Evolutionary conservation across 371 early-diverging fungal genomes (phyloP), one percentile per base, ranked within the genome.

Genomic region (Batkoa obscura): DNA sequence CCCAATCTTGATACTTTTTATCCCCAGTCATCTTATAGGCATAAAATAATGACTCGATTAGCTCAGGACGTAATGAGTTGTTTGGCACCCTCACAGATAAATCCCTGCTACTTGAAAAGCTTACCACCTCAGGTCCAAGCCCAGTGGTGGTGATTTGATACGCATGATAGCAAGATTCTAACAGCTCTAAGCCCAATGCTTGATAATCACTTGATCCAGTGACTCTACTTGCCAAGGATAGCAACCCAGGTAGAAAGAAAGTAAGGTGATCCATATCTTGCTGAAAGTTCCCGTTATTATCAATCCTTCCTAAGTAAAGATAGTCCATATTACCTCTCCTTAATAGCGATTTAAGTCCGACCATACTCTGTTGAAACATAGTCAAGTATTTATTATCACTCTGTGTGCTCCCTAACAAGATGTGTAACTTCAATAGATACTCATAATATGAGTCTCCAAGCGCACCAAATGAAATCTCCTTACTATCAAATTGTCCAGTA

Each of bases 241-340:
- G 67, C 32, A 78, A 76, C 1, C 90, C 94, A 10, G 88, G 89
- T 33, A 86, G 69, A 67, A 94, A 95, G 66, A 93, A 95, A 3
- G 87, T 87, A 34, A 92, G 74, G 64, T 94, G 94, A 58, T 91
- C 90, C 89, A 91, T 88, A 57, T 84, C 84, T 9, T 80, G 73
- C 17, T 67, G 66, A 2, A 72, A 43, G 1, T 8, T 5, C 4
- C 60, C 56, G 9, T 17, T 10, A 8, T 71, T 71, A 1, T 64
- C 50, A 30, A 41, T 41, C 32, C 30, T 3, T 2, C 53, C 53
- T 23, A 90, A 70, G 59, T 74, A 88, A 17, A 79, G 64, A 3
- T 79, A 64, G 4, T 74, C 59, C 49, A 74, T 71, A 34, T 34
- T 2, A 15, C 56, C 43, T 2, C 33, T 31, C 3, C 47, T 2